Evolutionary conservation across 306 rosid genomes (phyloP).

Genomic region (Quercus bicolor): DNA sequence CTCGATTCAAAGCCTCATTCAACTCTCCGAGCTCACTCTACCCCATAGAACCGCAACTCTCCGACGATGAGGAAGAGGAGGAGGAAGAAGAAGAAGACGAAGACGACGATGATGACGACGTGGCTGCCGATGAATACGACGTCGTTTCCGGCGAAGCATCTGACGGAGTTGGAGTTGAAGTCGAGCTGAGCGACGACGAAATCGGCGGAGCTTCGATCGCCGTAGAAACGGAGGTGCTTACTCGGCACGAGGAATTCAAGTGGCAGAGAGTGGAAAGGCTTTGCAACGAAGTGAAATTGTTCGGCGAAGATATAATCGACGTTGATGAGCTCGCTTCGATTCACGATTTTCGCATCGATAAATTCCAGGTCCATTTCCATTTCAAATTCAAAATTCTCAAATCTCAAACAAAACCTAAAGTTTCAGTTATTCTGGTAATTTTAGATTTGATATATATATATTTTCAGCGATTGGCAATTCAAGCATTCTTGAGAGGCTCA

Average conservation of each 20-base stretch:
- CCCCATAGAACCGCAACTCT: slow-evolving; percentile 35
- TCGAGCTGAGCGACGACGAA: slow-evolving; percentile 53
- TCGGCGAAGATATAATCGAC: slow-evolving; percentile 72
- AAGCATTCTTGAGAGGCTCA: slow-evolving; percentile 84
- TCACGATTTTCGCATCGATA: slow-evolving; percentile 84
- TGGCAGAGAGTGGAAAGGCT: slow-evolving; percentile 95
- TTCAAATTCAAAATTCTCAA: not conserved
- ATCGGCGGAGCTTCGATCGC: slow-evolving; percentile 31
- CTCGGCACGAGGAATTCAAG: slow-evolving; percentile 47
- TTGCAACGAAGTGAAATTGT: slow-evolving; percentile 59
- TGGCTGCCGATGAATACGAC: slow-evolving; percentile 77
- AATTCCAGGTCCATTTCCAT: slow-evolving; percentile 66
- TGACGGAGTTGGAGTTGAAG: slow-evolving; percentile 17
- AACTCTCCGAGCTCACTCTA: slow-evolving; percentile 43
- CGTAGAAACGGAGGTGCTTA: slow-evolving; percentile 12
- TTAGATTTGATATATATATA: not conserved
- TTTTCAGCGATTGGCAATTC: slow-evolving; percentile 69
- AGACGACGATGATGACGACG: slow-evolving; percentile 37
- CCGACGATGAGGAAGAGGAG: slow-evolving; percentile 55
- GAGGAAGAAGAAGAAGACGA: slow-evolving; percentile 1
- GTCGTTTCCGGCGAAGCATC: slow-evolving; percentile 38
- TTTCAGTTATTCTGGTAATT: not conserved
- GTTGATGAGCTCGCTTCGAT: slow-evolving; percentile 73
- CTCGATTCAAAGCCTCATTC: slow-evolving; percentile 38
- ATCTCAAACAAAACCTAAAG: not conserved